Base-by-base conservation (phyloP, 2,329 filamentous ascomycete genomes). In the Dactylellina parvicollis region DNA sequence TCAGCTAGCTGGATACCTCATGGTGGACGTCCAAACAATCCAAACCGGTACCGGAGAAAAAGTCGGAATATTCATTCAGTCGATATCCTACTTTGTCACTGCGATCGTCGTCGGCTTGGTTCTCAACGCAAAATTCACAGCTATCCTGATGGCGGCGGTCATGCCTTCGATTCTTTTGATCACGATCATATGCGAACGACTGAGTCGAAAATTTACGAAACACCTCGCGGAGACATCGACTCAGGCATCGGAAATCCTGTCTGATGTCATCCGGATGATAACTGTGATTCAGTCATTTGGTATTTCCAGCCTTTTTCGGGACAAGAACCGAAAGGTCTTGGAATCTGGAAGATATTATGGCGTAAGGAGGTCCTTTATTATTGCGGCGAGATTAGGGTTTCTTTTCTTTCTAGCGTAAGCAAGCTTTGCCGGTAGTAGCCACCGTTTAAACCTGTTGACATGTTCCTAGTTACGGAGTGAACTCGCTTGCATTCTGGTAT, bases 11-110 rank as follows among this genome's bases (percentile, higher is more conserved):
- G 86, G 7, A 83, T 73, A 88, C 16, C 84, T 91, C 44, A 88
- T 88, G 77, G 83, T 84, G 60, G 88, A 91, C 76, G 88, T 90
- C 32, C 85, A 88, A 69, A 85, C 86, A 0, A 86, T 91, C 56
- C 88, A 89, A 77, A 84, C 85, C 0, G 89, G 89, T 12, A 90
- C 88, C 0, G 88, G 86, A 1, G 89, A 91, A 79, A 91, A 91
- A 79, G 88, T 90, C 14, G 88, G 88, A 56, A 85, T 90, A 32
- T 85, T 86, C 75, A 82, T 91, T 3, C 84, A 85, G 22, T 87
- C 85, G 55, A 79, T 86, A 8, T 86, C 87, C 1, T 91, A 90
- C 79, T 90, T 90, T 77, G 78, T 90, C 59, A 87, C 89, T 0
- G 86, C 88, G 2, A 90, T 89, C 74, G 82, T 88, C 3, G 85